Percentiles rank a stretch among this genome's conserved stretches.
Conservation (phyloP, 2,329 filamentous ascomycete genomes). For the Thermothelomyces thermophilus region DNA sequence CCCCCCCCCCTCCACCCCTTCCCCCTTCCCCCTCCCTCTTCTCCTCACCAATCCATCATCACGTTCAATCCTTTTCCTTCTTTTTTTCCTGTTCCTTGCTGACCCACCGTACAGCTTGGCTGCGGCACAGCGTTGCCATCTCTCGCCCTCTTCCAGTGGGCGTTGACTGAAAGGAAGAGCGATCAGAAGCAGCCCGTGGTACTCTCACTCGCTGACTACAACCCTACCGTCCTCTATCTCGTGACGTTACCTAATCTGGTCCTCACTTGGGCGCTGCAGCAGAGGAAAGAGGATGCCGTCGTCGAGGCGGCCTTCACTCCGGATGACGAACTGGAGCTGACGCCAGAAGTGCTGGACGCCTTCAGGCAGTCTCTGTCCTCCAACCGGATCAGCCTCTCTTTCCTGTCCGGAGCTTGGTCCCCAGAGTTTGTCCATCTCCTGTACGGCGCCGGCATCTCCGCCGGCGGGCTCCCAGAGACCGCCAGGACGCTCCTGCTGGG, state of each 20-base stretch:
- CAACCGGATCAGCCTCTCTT: conserved; percentile 50
- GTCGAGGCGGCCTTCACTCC: conserved; percentile 42
- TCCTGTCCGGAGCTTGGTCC: conserved; percentile 72
- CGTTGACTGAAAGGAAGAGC: conserved; percentile 26
- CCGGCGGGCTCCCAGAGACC: conserved; percentile 11
- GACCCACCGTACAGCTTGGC: conserved; percentile 50
- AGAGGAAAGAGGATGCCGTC: conserved; percentile 32
- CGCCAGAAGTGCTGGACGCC: conserved; percentile 47
- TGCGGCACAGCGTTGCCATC: conserved; percentile 72
- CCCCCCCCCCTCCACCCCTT: too few species aligned
- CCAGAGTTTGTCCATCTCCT: conserved; percentile 56
- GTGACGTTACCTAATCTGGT: conserved; percentile 75
- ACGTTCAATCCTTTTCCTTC: not conserved
- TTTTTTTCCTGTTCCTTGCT: conserved; percentile 23
- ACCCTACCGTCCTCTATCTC: conserved; percentile 67
- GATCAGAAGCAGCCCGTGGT: conserved; percentile 36
- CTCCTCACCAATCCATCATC: not conserved
- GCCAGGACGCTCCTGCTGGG: conserved; percentile 54
- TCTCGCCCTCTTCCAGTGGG: conserved; percentile 62
- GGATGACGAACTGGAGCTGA: conserved; percentile 59
- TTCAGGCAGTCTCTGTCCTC: conserved; percentile 51
- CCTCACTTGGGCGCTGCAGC: conserved; percentile 56
- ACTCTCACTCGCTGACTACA: conserved; percentile 72
- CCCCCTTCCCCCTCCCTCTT: too few species aligned
- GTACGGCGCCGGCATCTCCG: conserved; percentile 29